Evolutionary conservation across 2,329 filamentous ascomycete species (phyloP), one percentile per base, ranked within the genome.

Genomic region (Colletotrichum orbiculare): DNA sequence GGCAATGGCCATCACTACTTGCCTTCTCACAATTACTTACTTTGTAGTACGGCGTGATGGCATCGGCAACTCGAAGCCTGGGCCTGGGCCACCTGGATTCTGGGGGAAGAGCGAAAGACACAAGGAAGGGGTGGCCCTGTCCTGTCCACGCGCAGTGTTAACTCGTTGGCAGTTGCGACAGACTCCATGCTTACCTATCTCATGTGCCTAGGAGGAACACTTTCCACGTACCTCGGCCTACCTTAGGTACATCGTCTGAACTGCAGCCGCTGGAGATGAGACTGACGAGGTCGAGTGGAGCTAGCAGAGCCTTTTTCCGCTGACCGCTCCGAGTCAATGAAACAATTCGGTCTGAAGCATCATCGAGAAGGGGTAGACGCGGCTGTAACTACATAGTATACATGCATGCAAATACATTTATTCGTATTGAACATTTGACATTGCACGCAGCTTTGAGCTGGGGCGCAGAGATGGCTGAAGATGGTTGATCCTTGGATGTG

Each of bases 401-500:
- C 25, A 25, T 25, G 25, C 25, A 25, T 25, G 25, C 25, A 25
- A 25, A 25, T 4, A 25, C 25, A 25, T 46, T 45, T 46, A 8
- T n/a, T 13, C 17, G 13, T 42, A 48, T 17, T 34, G 46, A 33
- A n/a, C n/a, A 25, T 25, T 25, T 25, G 25, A 25, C 25, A 25
- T 25, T 5, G 25, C 25, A 25, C 25, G 25, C 25, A 25, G 25
- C 25, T 25, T 25, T 25, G 25, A 25, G 25, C 25, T 25, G 25
- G 25, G 25, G 25, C 25, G 25, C 25, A 25, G 25, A 39, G n/a
- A 43, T 49, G 49, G 60, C 45, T 45, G 55, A 41, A 42, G 33
- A 54, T 60, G 60, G 55, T 50, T 60, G 39, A 60, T 60, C 57
- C 61, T 54, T 64, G 56, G 49, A 55, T 42, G n/a, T 34, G 39